Conservation (phyloP, 257 asterid species). For the Euphrasia confusa region DNA sequence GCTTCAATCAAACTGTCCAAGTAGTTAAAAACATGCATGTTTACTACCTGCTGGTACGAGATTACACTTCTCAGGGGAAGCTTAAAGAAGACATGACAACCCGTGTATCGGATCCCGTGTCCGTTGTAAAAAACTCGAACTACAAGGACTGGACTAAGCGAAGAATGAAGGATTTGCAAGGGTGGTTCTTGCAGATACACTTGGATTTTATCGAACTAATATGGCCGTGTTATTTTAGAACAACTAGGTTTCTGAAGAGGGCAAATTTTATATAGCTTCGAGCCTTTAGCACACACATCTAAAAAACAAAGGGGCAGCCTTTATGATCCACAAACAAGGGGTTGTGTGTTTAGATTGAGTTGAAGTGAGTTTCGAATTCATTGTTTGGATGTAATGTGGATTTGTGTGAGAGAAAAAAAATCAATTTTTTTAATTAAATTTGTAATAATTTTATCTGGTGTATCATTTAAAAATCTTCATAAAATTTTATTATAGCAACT, state of each 20-base stretch:
- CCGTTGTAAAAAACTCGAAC: slow-evolving; percentile 39
- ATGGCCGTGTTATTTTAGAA: slow-evolving; percentile 77
- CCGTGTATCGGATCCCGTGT: slow-evolving; percentile 42
- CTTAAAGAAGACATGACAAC: slow-evolving; percentile 40
- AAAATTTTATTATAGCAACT: too few species aligned
- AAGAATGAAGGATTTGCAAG: slow-evolving; percentile 42
- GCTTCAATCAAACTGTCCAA: slow-evolving; percentile 53
- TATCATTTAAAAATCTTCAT: too few species aligned
- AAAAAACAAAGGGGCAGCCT: too few species aligned
- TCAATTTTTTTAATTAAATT: too few species aligned
- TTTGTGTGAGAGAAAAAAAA: too few species aligned
- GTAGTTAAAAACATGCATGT: slow-evolving; percentile 48
- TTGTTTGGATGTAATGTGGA: too few species aligned
- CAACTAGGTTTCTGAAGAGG: slow-evolving; percentile 68
- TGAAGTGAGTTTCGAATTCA: too few species aligned
- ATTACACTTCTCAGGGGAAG: slow-evolving; percentile 43
- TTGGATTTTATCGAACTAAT: slow-evolving; percentile 59
- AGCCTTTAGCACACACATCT: not conserved
- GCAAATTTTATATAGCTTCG: slow-evolving; percentile 44
- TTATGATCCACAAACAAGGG: too few species aligned
- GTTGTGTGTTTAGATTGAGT: too few species aligned
- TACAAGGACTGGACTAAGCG: slow-evolving; percentile 36
- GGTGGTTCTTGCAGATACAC: slow-evolving; percentile 47
- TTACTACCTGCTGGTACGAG: slow-evolving; percentile 31
- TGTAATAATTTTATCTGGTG: not conserved